Evolutionary conservation across 257 asterid genomes (phyloP), one percentile per base, ranked within the genome.

Genomic region (Datura wrightii): DNA sequence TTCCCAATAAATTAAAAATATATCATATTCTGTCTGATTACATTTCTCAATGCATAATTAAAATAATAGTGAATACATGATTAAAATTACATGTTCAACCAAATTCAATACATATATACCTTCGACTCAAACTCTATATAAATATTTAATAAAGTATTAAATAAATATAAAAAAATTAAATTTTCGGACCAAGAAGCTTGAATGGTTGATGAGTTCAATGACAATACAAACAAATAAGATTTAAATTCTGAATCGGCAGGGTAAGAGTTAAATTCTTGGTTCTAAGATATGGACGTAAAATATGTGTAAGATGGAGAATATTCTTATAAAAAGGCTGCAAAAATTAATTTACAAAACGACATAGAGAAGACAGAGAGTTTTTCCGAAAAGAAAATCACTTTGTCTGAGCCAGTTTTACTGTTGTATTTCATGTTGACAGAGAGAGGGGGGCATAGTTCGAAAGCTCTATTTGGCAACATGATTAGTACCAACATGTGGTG

Each of bases 381-480:
- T 56, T 76, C 36, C 31, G 11, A 10, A 14, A 71, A 46, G 8
- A 58, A 63, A 82, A 50, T 63, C 52, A 19, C 18, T 5, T 13
- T 52, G 41, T 14, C 69, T 54, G 13, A 0, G 19, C 0, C 1
- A 58, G 31, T 82, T 34, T 36, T 34, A 52, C 50, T 42, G 41
- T 82, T 42, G 2, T 52, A 24, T 19, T 67, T 84, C 82, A 72
- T 71, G 2, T 79, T 50, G 78, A 39, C 46, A 76, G 62, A 71
- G 83, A 24, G 31, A 24, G 31, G 1, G 31, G 31, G 31, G 31
- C 31, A 24, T 24, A 24, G 31, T 24, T 24, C 31, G 31, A 80
- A 60, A 80, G 86, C 55, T 79, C 86, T 85, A 39, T 59, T 85
- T 80, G 88, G 91, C 60, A 85, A 83, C 88, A 87, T 85, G 81